Percentiles rank a stretch among this genome's conserved stretches.
Conservation (phyloP, 208 protist species). For the Naegleria lovaniensis region DNA sequence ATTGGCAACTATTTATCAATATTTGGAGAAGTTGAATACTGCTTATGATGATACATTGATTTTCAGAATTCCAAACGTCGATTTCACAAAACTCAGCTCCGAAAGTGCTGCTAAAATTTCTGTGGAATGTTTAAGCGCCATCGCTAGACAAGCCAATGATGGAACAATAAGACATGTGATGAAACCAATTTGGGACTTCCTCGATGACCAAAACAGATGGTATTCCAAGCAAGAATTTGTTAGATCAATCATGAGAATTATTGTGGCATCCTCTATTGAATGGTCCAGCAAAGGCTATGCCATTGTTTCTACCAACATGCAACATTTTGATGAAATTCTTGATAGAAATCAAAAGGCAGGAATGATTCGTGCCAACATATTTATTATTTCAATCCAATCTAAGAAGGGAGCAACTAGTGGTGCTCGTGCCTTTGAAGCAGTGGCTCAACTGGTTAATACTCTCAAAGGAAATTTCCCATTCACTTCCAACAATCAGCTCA, state of each 20-base stretch:
- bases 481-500: neutral
- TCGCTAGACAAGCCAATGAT: neutral
- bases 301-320: neutral
- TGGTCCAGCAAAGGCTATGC: neutral
- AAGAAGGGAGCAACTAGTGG: neutral
- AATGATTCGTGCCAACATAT: neutral
- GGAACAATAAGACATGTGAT: neutral
- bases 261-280: neutral
- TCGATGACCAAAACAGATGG: neutral
- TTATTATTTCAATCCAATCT: neutral
- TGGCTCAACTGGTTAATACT: neutral
- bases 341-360: neutral
- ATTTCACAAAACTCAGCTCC: neutral
- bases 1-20: neutral
- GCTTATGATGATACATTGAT: neutral
- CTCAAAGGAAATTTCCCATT: neutral
- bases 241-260: neutral
- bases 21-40: neutral
- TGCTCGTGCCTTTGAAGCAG: neutral
- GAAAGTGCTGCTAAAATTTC: neutral
- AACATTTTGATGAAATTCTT: constrained; percentile 1
- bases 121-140: neutral
- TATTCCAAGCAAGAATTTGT: neutral
- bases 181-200: neutral
- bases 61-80: neutral